Evolutionary conservation across 768 basidiomycete species (phyloP).

Genomic region (Coprinellus aureogranulatus): DNA sequence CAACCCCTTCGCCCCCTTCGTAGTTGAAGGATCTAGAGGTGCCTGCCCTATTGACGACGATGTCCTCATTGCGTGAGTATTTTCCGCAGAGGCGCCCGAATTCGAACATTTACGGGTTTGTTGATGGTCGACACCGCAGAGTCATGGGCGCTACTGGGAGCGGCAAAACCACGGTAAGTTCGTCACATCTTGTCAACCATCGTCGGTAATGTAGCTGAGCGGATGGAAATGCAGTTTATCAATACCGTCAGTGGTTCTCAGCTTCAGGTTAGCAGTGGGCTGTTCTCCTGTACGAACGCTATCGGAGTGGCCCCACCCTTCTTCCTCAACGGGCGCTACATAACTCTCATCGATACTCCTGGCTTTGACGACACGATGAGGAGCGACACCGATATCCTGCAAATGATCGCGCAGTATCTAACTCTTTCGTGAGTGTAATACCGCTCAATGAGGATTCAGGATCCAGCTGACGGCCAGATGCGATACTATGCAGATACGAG

Average conservation of each 20-base stretch:
- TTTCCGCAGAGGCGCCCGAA: no score
- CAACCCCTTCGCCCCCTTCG: no score
- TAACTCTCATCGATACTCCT: conserved; percentile 57
- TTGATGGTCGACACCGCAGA: conserved; percentile 11
- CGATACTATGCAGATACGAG: conserved; percentile 26
- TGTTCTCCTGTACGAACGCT: conserved; percentile 50
- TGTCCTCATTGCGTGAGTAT: conserved; percentile 4
- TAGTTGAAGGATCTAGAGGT: no score
- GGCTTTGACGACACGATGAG: conserved; percentile 56
- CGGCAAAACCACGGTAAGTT: conserved; percentile 36
- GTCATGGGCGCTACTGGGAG: conserved; percentile 41
- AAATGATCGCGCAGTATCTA: conserved; percentile 46
- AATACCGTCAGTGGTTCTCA: conserved; percentile 50
- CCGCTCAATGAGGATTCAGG: background rate
- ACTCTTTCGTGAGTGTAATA: conserved; percentile 29
- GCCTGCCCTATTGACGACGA: no score
- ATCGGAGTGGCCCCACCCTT: conserved; percentile 45
- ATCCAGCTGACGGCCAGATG: background rate
- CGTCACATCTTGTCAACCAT: background rate
- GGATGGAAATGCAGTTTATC: conserved; percentile 41
- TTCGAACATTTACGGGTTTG: background rate
- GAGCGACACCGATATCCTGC: conserved; percentile 47
- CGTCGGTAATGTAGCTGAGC: background rate
- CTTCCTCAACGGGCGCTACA: conserved; percentile 35
- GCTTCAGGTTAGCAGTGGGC: conserved; percentile 43